phyloP scores from a whole-genome alignment of 73 alveolate species.

The Paramecium primaurelia region DNA sequence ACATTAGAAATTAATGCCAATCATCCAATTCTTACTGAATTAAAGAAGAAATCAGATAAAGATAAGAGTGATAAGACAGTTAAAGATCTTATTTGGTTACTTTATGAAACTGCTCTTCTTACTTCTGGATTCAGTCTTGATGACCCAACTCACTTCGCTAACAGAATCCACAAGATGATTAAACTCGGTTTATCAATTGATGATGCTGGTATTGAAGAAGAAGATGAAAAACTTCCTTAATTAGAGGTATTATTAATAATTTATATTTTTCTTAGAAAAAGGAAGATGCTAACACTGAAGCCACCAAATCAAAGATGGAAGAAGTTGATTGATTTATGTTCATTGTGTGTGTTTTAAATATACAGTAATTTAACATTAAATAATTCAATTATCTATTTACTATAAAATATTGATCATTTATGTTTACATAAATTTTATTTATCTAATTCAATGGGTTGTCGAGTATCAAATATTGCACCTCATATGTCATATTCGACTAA shows the following conservation, averaged over 20 bases:
- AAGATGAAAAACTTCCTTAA: slow-evolving; percentile 49
- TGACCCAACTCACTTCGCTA: slow-evolving; percentile 97
- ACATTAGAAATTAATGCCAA: slow-evolving; percentile 98
- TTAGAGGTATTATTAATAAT: slow-evolving; percentile 53
- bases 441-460: slow-evolving; percentile 12
- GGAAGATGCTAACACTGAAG: slow-evolving; percentile 75
- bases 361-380: neutral
- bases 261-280: slow-evolving; percentile 63
- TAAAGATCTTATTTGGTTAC: slow-evolving; percentile 98
- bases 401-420: neutral
- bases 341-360: neutral
- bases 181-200: slow-evolving; percentile 95
- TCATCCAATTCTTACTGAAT: slow-evolving; percentile 93
- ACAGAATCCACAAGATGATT: slow-evolving; percentile 99
- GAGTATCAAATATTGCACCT: neutral
- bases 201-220: slow-evolving; percentile 82
- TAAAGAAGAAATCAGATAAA: slow-evolving; percentile 94
- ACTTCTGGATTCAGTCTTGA: slow-evolving; percentile 99
- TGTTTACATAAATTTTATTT: neutral
- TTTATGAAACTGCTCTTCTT: slow-evolving; percentile 98
- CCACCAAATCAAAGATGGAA: slow-evolving; percentile 81
- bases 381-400: neutral
- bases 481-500: slow-evolving; percentile 60
- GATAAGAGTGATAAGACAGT: slow-evolving; percentile 98
- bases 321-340: slow-evolving; percentile 77